phyloP scores from a whole-genome alignment of 148 eudicot genomes.

The Vaccinium darrowii region DNA sequence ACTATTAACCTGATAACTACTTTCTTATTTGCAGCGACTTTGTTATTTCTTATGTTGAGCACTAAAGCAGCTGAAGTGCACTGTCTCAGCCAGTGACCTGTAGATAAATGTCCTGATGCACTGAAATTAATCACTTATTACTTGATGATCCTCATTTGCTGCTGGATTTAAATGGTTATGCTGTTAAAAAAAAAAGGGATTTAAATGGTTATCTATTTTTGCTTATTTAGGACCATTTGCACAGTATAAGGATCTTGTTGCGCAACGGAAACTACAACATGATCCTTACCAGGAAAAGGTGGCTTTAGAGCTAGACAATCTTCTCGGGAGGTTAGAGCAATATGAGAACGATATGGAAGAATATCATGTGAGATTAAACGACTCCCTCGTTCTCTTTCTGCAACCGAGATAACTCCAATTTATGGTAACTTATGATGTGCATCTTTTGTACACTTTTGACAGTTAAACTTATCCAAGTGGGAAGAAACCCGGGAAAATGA shows the following conservation, averaged over 20 bases:
- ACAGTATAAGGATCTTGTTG: slow-evolving; percentile 63
- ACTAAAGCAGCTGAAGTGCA: background rate
- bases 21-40: background rate
- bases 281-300: slow-evolving; percentile 87
- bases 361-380: slow-evolving; percentile 52
- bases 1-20: background rate
- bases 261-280: slow-evolving; percentile 73
- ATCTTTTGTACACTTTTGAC: slow-evolving; percentile 6
- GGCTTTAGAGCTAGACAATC: slow-evolving; percentile 70
- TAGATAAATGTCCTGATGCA: background rate
- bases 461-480: slow-evolving; percentile 73
- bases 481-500: slow-evolving; percentile 65
- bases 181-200: background rate
- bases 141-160: background rate
- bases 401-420: slow-evolving; percentile 9
- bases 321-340: slow-evolving; percentile 66
- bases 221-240: slow-evolving; percentile 58
- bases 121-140: background rate
- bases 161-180: background rate
- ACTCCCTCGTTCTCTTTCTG: slow-evolving; percentile 3
- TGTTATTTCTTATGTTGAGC: background rate
- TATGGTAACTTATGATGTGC: slow-evolving; percentile 16
- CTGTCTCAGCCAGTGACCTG: background rate
- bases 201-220: background rate
- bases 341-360: slow-evolving; percentile 87